Evolutionary conservation across 768 basidiomycete genomes (phyloP).

Genomic region (Melanogaster broomeanus): DNA sequence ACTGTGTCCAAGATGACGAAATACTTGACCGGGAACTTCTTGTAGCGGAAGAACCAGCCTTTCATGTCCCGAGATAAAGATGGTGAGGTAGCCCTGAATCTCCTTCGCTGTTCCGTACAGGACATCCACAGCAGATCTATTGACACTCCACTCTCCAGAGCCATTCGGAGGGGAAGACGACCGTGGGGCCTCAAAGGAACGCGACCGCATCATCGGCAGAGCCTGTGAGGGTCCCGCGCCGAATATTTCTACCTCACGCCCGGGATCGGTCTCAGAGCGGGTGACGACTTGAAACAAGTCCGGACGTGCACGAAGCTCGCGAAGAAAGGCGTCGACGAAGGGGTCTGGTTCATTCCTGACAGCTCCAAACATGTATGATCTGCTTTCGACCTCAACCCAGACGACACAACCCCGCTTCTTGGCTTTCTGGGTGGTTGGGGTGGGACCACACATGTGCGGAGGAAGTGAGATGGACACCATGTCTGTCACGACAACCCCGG

Average conservation of each 20-base stretch:
- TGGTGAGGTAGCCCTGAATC: slow-evolving; percentile 10
- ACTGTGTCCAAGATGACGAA: slow-evolving; percentile 29
- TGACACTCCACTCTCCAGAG: slow-evolving; percentile 12
- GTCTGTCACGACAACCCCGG: slow-evolving; percentile 20
- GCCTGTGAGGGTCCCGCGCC: slow-evolving; percentile 16
- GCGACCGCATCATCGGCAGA: slow-evolving; percentile 10
- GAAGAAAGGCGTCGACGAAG: slow-evolving; percentile 28
- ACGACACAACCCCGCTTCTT: slow-evolving; percentile 14
- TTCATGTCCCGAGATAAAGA: background rate
- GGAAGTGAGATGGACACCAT: slow-evolving; percentile 8
- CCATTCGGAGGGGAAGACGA: background rate
- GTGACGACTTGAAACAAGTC: slow-evolving; percentile 34
- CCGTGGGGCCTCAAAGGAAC: slow-evolving; percentile 25
- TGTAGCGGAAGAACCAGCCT: slow-evolving; percentile 32
- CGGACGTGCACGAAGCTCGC: slow-evolving; percentile 30
- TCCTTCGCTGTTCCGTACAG: slow-evolving; percentile 15
- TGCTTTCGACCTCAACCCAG: slow-evolving; percentile 25
- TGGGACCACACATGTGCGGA: background rate
- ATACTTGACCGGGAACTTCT: slow-evolving; percentile 33
- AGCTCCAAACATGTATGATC: slow-evolving; percentile 34
- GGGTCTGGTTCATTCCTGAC: slow-evolving; percentile 26
- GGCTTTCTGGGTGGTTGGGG: slow-evolving; percentile 7
- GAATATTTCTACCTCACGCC: slow-evolving; percentile 21
- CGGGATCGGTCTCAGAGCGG: slow-evolving; percentile 29
- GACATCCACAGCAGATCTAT: slow-evolving; percentile 17